Percentiles rank a stretch among this genome's conserved stretches.
phyloP scores from a whole-genome alignment of 2,329 filamentous ascomycete species.

The Verticillium zaregamsianum region DNA sequence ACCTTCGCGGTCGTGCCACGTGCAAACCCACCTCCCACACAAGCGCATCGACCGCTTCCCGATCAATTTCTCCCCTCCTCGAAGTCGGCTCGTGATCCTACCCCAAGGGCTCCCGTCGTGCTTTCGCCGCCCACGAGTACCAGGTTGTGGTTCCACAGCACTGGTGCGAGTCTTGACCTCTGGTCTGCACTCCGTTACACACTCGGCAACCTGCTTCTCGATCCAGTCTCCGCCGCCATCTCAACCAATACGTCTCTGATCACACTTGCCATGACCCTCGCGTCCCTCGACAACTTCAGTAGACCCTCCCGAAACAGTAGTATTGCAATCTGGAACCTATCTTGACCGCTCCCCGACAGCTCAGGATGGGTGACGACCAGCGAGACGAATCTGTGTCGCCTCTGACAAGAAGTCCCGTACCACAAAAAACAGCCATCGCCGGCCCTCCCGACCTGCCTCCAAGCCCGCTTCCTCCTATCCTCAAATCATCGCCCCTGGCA shows the following conservation, averaged over 20 bases:
- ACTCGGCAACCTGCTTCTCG: not conserved
- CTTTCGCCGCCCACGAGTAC: not conserved
- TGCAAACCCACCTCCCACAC: not conserved
- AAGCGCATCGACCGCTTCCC: not conserved
- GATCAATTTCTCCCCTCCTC: not conserved
- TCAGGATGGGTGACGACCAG: conserved; percentile 10
- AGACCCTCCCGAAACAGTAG: not conserved
- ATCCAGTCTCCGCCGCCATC: not conserved
- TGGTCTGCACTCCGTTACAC: conserved; percentile 1
- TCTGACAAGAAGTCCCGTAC: conserved; percentile 12
- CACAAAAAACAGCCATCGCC: conserved; percentile 6
- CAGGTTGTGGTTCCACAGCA: not conserved
- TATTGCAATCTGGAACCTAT: not conserved
- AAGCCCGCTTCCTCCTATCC: conserved; percentile 7
- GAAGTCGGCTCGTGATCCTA: not conserved
- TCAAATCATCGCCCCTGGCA: conserved; percentile 5
- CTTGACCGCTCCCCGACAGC: not conserved
- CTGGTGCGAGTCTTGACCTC: not conserved
- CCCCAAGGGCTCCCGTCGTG: not conserved
- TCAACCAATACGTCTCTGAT: not conserved
- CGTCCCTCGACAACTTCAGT: not conserved
- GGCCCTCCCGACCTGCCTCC: conserved; percentile 5
- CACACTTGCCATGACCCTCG: not conserved
- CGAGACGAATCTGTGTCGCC: conserved; percentile 20
- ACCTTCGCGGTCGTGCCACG: not conserved